Conservation (phyloP, 1,284 basidiomycete genomes). For the Inonotus hispidus region DNA sequence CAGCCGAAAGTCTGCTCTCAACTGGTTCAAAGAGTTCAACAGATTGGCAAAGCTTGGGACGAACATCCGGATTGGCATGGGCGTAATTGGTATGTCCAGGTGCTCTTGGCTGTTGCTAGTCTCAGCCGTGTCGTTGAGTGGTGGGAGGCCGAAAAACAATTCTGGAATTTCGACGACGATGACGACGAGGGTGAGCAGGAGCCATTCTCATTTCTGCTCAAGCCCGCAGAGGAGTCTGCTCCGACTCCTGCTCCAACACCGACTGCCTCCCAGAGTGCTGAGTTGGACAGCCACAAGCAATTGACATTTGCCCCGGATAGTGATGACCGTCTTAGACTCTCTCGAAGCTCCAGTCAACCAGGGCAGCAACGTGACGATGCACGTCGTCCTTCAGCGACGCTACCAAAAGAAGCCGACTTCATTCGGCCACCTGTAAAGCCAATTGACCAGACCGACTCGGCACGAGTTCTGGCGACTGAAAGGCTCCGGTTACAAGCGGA, state of each 20-base stretch:
- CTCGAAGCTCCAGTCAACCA: slow-evolving; percentile 13
- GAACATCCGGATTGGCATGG: slow-evolving; percentile 98
- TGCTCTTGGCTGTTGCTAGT: slow-evolving; percentile 93
- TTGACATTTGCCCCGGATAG: slow-evolving; percentile 12
- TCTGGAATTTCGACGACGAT: slow-evolving; percentile 98
- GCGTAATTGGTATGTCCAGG: slow-evolving; percentile 96
- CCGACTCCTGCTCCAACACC: slow-evolving; percentile 30
- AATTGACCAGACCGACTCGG: slow-evolving; percentile 58
- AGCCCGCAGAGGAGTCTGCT: slow-evolving; percentile 65
- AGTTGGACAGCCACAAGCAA: slow-evolving; percentile 14
- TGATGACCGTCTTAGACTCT: slow-evolving; percentile 14
- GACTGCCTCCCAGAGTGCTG: slow-evolving; percentile 38
- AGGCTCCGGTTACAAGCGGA: slow-evolving; percentile 84
- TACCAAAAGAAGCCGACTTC: slow-evolving; percentile 11
- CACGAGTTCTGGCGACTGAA: slow-evolving; percentile 76
- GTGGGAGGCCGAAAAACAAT: slow-evolving; percentile 99
- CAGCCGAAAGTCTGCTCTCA: slow-evolving; percentile 82
- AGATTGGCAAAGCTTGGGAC: slow-evolving; percentile 92
- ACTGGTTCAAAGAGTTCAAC: slow-evolving; percentile 86
- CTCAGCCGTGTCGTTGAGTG: slow-evolving; percentile 96
- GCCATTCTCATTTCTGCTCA: slow-evolving; percentile 84
- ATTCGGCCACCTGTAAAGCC: slow-evolving; percentile 35
- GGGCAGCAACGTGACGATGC: slow-evolving; percentile 10
- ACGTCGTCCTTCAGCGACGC: slow-evolving; percentile 4
- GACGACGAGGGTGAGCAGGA: slow-evolving; percentile 83